These are phyloP conservation scores for Amauroascus niger DNA, from an alignment of 2,329 filamentous ascomycete species.

Conservation along the genomic window DNA sequence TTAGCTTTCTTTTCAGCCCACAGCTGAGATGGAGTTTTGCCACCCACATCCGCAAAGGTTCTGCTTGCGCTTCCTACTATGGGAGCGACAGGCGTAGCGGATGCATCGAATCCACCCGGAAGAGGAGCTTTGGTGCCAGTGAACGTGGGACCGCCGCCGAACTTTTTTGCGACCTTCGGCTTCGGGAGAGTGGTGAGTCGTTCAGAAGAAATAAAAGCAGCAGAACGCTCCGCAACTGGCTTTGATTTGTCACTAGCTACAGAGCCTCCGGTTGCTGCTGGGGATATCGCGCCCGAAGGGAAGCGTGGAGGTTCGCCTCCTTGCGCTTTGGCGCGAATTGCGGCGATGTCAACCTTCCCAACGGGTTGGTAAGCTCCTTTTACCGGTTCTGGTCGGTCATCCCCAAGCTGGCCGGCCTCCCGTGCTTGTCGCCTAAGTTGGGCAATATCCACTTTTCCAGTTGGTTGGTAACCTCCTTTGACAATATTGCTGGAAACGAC, in stretches of 20 bases:
- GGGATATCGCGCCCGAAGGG: constrained; percentile 31
- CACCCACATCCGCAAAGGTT: constrained; percentile 87
- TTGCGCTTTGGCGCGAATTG: constrained; percentile 76
- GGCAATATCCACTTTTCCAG: constrained; percentile 96
- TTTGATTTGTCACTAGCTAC: constrained; percentile 46
- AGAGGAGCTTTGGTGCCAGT: constrained; percentile 81
- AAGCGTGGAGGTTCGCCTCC: constrained; percentile 33
- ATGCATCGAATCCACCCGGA: constrained; percentile 57
- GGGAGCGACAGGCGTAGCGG: constrained; percentile 46
- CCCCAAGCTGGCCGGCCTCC: constrained; percentile 46
- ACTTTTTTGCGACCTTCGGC: constrained; percentile 88
- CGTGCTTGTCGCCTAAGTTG: constrained; percentile 69
- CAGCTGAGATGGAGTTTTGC: constrained; percentile 90
- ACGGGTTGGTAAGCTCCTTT: constrained; percentile 92
- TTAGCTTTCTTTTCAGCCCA: constrained; percentile 97
- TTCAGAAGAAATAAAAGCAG: constrained; percentile 63
- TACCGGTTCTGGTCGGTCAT: constrained; percentile 73
- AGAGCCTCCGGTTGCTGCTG: constrained; percentile 36
- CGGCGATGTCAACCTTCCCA: constrained; percentile 93
- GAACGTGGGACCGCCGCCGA: constrained; percentile 62
- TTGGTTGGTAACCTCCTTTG: constrained; percentile 77
- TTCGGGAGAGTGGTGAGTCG: constrained; percentile 82
- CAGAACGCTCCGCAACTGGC: constrained; percentile 63
- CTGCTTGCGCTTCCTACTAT: constrained; percentile 73
- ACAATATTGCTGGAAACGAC: constrained; percentile 56